phyloP scores from a whole-genome alignment of 176 grass and related monocot genomes.

The Avena insularis region DNA sequence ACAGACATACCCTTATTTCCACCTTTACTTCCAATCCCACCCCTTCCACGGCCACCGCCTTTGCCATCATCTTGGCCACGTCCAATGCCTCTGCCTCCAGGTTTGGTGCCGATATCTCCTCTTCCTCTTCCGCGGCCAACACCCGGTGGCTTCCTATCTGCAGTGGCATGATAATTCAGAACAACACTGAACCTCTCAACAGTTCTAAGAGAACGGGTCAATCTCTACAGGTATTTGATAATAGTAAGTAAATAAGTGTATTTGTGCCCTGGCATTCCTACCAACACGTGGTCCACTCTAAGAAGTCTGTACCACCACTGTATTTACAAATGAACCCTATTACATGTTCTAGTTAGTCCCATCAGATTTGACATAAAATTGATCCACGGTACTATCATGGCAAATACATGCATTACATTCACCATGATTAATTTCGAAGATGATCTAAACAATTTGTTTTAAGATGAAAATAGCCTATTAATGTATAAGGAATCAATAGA shows the following conservation, averaged over 20 bases:
- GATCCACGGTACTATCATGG: background rate
- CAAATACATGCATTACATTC: constrained; percentile 2
- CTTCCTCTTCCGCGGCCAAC: constrained; percentile 95
- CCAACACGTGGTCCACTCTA: background rate
- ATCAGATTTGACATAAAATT: background rate
- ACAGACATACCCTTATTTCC: constrained; percentile 64
- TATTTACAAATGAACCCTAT: background rate
- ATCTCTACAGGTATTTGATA: background rate
- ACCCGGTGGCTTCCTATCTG: constrained; percentile 96
- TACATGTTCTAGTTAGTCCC: background rate
- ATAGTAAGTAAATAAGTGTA: background rate
- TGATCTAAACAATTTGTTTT: background rate
- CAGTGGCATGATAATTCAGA: constrained; percentile 29
- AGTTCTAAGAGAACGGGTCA: background rate
- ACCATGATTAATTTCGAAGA: constrained; percentile 3
- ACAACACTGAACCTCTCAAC: background rate
- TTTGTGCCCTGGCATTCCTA: background rate
- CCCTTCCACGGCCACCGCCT: constrained; percentile 71
- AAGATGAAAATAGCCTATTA: background rate
- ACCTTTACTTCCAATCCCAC: constrained; percentile 68
- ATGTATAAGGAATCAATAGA: background rate
- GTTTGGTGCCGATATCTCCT: constrained; percentile 63
- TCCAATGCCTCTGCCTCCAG: constrained; percentile 71
- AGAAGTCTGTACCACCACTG: background rate
- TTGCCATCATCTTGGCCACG: constrained; percentile 86